A percentile compares a stretch with the other conserved stretches of the same genome.
Conservation (phyloP, 2,329 filamentous ascomycete genomes). For the Fusarium sp. region DNA sequence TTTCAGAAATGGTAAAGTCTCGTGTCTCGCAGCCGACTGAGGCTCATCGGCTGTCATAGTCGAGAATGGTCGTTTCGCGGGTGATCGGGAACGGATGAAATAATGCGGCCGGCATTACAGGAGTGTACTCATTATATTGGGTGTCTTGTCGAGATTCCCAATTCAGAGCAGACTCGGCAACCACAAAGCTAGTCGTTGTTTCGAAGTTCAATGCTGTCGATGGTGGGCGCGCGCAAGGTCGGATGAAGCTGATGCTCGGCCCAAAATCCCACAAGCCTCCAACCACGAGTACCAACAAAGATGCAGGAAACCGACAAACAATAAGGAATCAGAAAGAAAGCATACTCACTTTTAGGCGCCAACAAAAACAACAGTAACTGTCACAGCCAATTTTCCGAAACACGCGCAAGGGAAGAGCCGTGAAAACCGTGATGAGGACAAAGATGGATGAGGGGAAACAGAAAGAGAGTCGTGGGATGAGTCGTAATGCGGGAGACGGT, state of each 20-base stretch:
- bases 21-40: background rate
- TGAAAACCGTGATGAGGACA: slow-evolving; percentile 58
- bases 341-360: slow-evolving; percentile 69
- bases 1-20: background rate
- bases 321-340: slow-evolving; percentile 29
- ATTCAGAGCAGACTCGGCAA: slow-evolving; percentile 1
- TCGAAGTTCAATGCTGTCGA: slow-evolving; percentile 15
- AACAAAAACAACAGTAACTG: slow-evolving; percentile 63
- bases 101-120: slow-evolving; percentile 3
- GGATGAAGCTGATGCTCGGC: slow-evolving; percentile 30
- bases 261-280: slow-evolving; percentile 36
- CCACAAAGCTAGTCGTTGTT: background rate
- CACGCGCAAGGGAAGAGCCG: slow-evolving; percentile 64
- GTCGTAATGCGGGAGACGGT: slow-evolving; percentile 52
- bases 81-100: slow-evolving; percentile 14
- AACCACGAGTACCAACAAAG: slow-evolving; percentile 40
- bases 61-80: slow-evolving; percentile 19
- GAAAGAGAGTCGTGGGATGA: slow-evolving; percentile 54
- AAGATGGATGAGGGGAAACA: slow-evolving; percentile 53
- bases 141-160: background rate
- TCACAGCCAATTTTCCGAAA: slow-evolving; percentile 61
- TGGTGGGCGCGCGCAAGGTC: slow-evolving; percentile 23
- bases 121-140: background rate
- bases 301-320: slow-evolving; percentile 41
- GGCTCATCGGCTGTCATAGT: slow-evolving; percentile 8